These are phyloP conservation scores for Serendipita vermifera DNA, from an alignment of 768 basidiomycete species.

Conservation along the genomic window DNA sequence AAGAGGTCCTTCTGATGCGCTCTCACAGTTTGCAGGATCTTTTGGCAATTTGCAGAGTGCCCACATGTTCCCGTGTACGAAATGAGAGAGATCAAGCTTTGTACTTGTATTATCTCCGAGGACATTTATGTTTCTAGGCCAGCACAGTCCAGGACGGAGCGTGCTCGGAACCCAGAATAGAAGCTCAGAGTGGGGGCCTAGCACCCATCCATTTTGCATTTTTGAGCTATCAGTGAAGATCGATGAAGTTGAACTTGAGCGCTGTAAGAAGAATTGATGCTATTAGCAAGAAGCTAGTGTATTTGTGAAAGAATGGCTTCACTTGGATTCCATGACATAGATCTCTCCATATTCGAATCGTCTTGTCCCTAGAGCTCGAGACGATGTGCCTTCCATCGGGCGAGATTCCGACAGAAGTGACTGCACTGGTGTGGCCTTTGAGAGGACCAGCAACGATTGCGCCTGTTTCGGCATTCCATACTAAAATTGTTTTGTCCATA, in stretches of 20 bases:
- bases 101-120: no score
- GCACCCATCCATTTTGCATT: slow-evolving; percentile 15
- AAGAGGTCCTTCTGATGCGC: no score
- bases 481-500: slow-evolving; percentile 9
- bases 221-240: slow-evolving; percentile 23
- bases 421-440: slow-evolving; percentile 16
- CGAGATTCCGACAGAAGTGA: slow-evolving; percentile 17
- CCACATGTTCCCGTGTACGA: no score
- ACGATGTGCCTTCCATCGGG: neutral
- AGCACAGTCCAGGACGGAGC: slow-evolving; percentile 18
- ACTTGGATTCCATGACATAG: slow-evolving; percentile 18
- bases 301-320: slow-evolving; percentile 17
- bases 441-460: slow-evolving; percentile 17
- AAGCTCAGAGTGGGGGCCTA: slow-evolving; percentile 13
- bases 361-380: slow-evolving; percentile 9
- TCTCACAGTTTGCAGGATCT: no score
- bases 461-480: slow-evolving; percentile 19
- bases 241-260: slow-evolving; percentile 20
- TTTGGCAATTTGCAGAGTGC: no score
- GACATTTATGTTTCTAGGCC: slow-evolving; percentile 18
- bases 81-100: no score
- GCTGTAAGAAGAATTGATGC: slow-evolving; percentile 19
- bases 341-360: slow-evolving; percentile 15
- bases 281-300: slow-evolving; percentile 13
- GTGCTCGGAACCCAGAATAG: slow-evolving; percentile 20